Base-by-base conservation (phyloP, 148 eudicot genomes). In the Talinum fruticosum region DNA sequence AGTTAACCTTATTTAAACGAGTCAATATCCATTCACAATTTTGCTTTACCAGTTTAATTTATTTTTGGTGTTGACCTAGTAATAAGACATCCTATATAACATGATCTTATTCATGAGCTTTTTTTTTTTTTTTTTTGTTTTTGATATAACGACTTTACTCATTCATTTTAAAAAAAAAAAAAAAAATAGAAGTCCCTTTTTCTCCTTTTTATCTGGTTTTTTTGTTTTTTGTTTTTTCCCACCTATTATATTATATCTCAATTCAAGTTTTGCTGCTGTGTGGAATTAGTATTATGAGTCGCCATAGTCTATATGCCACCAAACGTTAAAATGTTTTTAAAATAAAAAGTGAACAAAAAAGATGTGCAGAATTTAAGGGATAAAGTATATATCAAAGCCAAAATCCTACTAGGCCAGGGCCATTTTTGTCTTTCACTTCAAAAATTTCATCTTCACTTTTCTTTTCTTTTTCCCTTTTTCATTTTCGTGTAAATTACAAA, bases 311-410 rank as follows among this genome's bases (percentile, higher is more conserved):
- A 62, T 62, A 28, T 28, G 33, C 32, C 33, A 28, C 33, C 66
- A 62, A 59, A 57, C 26, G 19, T n/a, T 13, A 57, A 57, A 13
- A 5, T n/a, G n/a, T 5, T 21, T 21, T 16, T 5, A 23, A 59
- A 59, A 23, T 26, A 26, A 65, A 79, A 73, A 66, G 36, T 74
- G 32, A 73, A 45, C 71, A 61, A 73, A 79, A 79, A 73, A 57
- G 71, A 79, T 72, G 62, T 72, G 65, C 81, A 73, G 53, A 74
- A 79, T 51, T 74, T 74, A 74, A 66, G 73, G 82, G 73, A 35
- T 65, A 79, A 74, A 73, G 49, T 54, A 61, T 72, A 34, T 8
- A 41, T 41, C 13, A 78, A 35, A 73, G 67, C 78, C 57, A 62
- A 47, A n/a, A 71, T 66, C 76, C 73, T 68, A 79, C 79, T 79